Conservation (phyloP, 2,329 filamentous ascomycete species). For the Chaetomium sp. region DNA sequence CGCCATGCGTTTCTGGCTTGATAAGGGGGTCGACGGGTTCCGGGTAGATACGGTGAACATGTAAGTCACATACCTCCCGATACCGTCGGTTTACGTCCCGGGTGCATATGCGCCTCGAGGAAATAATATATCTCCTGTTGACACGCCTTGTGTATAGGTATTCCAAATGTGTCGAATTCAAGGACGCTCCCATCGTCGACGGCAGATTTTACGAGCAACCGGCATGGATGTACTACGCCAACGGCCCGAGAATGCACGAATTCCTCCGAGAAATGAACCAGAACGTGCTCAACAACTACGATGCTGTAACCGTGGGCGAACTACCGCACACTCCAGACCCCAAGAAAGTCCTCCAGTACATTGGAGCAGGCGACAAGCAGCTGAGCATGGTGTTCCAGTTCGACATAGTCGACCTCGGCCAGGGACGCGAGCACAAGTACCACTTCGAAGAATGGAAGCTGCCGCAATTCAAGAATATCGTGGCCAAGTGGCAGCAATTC, state of each 20-base stretch:
- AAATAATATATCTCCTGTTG: neutral
- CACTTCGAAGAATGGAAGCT: slow-evolving; percentile 55
- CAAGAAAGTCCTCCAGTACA: slow-evolving; percentile 59
- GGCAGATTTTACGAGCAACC: slow-evolving; percentile 52
- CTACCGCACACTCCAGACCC: slow-evolving; percentile 64
- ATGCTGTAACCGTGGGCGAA: slow-evolving; percentile 72
- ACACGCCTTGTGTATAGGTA: slow-evolving; percentile 43
- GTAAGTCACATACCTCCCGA: slow-evolving; percentile 44
- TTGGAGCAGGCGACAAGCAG: slow-evolving; percentile 59
- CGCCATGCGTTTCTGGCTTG: slow-evolving; percentile 75
- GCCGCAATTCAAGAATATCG: slow-evolving; percentile 50
- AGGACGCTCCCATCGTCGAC: slow-evolving; percentile 59
- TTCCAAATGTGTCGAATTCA: slow-evolving; percentile 60
- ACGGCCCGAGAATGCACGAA: slow-evolving; percentile 70
- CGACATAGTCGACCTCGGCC: slow-evolving; percentile 63
- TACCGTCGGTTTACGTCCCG: neutral
- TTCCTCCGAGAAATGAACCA: slow-evolving; percentile 67
- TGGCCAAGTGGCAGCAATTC: slow-evolving; percentile 54
- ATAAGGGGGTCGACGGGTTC: slow-evolving; percentile 70
- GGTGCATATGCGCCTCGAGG: neutral
- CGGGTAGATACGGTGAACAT: slow-evolving; percentile 72
- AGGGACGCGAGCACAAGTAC: slow-evolving; percentile 54
- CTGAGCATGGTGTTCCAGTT: slow-evolving; percentile 73
- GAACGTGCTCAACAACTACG: slow-evolving; percentile 59
- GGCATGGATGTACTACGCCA: slow-evolving; percentile 61